Percentiles rank a stretch among this genome's conserved stretches.
Evolutionary conservation across 2,329 filamentous ascomycete genomes (phyloP).

Genomic region (Zasmidium angulare): DNA sequence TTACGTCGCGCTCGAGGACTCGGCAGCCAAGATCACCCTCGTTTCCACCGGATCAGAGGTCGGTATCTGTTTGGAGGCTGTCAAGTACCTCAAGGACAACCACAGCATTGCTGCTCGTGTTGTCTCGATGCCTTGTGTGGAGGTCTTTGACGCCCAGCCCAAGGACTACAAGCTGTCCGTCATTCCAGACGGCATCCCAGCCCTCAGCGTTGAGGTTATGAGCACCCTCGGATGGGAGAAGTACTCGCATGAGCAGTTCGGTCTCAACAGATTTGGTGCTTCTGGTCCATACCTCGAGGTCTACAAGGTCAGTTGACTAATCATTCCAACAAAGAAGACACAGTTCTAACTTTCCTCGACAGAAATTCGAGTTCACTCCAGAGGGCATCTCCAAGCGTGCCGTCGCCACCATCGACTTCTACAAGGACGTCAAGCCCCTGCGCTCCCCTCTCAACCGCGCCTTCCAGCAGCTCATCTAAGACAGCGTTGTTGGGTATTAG

Average conservation of each 20-base stretch:
- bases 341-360: conserved; percentile 17
- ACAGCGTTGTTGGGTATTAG: not conserved
- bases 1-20: conserved; percentile 82
- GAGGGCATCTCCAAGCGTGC: conserved; percentile 97
- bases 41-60: conserved; percentile 97
- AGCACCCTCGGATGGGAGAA: conserved; percentile 97
- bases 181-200: conserved; percentile 89
- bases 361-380: conserved; percentile 99
- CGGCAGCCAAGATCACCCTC: conserved; percentile 82
- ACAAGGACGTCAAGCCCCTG: conserved; percentile 84
- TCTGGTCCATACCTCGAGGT: conserved; percentile 97
- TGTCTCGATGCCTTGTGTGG: conserved; percentile 93
- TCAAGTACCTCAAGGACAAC: conserved; percentile 86
- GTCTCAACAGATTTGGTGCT: conserved; percentile 97
- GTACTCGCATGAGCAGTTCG: conserved; percentile 99
- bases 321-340: too few relatives aligned
- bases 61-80: conserved; percentile 86
- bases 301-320: conserved; percentile 67
- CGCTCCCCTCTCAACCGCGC: conserved; percentile 95
- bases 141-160: conserved; percentile 89
- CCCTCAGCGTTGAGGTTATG: conserved; percentile 94
- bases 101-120: conserved; percentile 85
- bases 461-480: conserved; percentile 95
- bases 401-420: conserved; percentile 89
- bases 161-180: conserved; percentile 95